Base-by-base conservation (phyloP, 2,329 filamentous ascomycete genomes). In the Drechslerella coelobrocha region DNA sequence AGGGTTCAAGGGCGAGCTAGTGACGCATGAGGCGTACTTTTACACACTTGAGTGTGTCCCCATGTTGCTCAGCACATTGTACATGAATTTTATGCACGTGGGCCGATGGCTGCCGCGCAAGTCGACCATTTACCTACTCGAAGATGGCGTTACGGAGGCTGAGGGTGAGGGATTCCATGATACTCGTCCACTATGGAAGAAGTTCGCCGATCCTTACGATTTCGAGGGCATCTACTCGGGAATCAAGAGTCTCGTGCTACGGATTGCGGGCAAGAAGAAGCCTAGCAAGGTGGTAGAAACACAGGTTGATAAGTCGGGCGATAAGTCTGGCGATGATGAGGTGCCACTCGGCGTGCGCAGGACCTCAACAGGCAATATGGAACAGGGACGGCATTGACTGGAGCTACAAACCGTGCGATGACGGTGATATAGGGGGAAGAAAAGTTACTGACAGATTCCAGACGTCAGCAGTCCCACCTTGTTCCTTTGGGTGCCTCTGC, bases 131-230 rank as follows among this genome's bases (percentile, higher is more conserved):
- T 72, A 63, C 34, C 31, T 72, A 48, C 23, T 60, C 23, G 54
- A 65, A 12, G 66, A 72, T 27, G 66, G 66, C 34, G 66, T 72
- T 8, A 72, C 66, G 6, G 66, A 72, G 26, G 41, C 47, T 24
- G 66, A 63, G 39, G 66, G 66, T 19, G 61, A 72, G 50, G 66
- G 66, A 1, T 72, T 59, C 45, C 59, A 72, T 1, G 66, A 72
- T 37, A 72, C 54, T 26, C 53, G 66, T 9, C 66, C 66, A 10
- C 8, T 59, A 9, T 63, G 59, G 59, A 72, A 72, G 53, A 72
- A 65, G 54, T 17, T 72, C 29, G 60, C 50, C 1, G 66, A 72
- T 47, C 66, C 66, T 6, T 72, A 63, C 21, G 66, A 72, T 27
- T 34, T 72, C 3, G 66, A 63, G 43, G 66, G 66, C 5, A 69